Evolutionary conservation across 768 basidiomycete species (phyloP), one percentile per base, ranked within the genome.

Genomic region (Phanerochaete carnosa): DNA sequence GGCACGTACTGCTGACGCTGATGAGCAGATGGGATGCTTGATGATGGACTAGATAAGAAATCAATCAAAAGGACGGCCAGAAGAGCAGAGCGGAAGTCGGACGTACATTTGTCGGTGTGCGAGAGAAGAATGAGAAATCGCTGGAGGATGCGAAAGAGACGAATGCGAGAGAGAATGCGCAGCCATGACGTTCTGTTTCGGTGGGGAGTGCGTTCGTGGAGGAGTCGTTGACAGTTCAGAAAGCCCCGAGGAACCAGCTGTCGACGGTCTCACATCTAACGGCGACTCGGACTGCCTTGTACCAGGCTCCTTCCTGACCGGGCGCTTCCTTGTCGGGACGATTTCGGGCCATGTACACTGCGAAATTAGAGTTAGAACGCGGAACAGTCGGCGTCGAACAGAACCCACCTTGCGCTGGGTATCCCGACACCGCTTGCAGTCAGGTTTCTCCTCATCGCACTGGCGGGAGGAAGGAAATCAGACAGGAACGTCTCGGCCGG

Each of bases 391-490:
- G 23, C 49, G 46, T 19, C 43, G 56, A 39, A 50, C 29, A 51
- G 52, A n/a, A 45, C 85, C 56, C 73, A 91, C 92, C 66, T 93
- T 90, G 73, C 92, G 81, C 68, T 93, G 89, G 11, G 90, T 89
- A 73, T 92, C 91, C 26, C 86, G 84, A 68, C 94, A 96, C 35
- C 93, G 85, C 79, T 86, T 85, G 76, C 94, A 96, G 59, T 81
- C 83, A 57, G 94, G 95, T 71, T 94, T 92, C 13, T 83, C 83
- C 75, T 98, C 95, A 72, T 95, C 95, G 74, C 95, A 98, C 90
- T 94, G 64, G 16, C 58, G 28, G 51, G 60, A 52, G 32, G 29
- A 45, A 30, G 59, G 53, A 25, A 54, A 64, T 45, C 49, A 23
- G 65, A 43, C 19, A 43, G 39, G 39, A 19, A 43, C 19, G 19